Conservation (phyloP, 2,329 filamentous ascomycete genomes). For the Pyrenochaeta sp. region DNA sequence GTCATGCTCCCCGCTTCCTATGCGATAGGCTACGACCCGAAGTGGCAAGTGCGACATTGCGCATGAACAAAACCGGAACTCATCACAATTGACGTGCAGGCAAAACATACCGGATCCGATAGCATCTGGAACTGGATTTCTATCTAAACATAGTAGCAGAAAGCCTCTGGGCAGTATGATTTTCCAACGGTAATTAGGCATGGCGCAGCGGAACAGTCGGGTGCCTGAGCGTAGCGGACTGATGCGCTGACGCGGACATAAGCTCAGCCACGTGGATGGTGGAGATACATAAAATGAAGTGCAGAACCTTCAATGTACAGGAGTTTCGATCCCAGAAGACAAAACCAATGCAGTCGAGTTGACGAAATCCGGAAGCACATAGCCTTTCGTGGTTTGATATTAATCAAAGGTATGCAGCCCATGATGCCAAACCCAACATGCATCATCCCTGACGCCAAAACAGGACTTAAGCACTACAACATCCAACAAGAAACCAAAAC, state of each 20-base stretch:
- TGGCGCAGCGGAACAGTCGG: conserved; percentile 5
- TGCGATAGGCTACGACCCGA: background rate
- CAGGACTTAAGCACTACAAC: background rate
- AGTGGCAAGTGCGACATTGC: conserved; percentile 6
- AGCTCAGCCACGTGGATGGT: conserved; percentile 1
- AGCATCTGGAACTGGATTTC: no score
- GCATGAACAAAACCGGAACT: background rate
- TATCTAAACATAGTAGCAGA: conserved; percentile 1
- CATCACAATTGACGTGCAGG: background rate
- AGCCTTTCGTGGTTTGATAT: background rate
- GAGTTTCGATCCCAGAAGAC: background rate
- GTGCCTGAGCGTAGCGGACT: conserved; percentile 1
- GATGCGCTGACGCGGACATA: conserved; percentile 2
- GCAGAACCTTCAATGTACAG: background rate
- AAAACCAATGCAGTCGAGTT: background rate
- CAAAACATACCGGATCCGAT: conserved; percentile 3
- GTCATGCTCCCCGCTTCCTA: background rate
- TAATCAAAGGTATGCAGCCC: background rate
- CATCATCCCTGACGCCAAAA: background rate
- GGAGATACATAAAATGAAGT: background rate
- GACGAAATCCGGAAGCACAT: background rate
- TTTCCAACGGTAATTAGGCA: background rate
- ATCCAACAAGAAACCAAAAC: background rate
- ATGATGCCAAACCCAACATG: background rate
- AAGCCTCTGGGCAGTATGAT: background rate